Conservation (phyloP, 371 early-diverging fungal species). For the Coemansia linderi region DNA sequence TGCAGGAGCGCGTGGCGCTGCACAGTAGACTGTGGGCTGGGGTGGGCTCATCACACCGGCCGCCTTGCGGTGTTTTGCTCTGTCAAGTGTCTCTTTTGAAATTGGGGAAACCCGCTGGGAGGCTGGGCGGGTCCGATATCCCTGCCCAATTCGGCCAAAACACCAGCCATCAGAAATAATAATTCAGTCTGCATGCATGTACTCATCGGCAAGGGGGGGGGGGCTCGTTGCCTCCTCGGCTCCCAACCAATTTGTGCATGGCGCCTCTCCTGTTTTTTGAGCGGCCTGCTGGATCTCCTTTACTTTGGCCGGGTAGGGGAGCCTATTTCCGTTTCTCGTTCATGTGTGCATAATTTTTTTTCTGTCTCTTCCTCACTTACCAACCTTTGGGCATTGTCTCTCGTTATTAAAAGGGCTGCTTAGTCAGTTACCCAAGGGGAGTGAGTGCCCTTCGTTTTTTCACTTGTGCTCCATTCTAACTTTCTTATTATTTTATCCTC, state of each 20-base stretch:
- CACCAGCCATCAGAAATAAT: constrained; percentile 1
- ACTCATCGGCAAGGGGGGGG: background rate
- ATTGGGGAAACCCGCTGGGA: background rate
- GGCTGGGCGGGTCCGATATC: background rate
- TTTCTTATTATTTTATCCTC: background rate
- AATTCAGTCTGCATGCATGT: background rate
- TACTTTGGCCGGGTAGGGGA: background rate
- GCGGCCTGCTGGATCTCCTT: constrained; percentile 1
- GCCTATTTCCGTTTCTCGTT: constrained; percentile 5
- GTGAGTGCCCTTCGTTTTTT: background rate
- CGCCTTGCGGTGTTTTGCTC: background rate
- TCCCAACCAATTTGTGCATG: background rate
- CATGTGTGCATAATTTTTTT: background rate
- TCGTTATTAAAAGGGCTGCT: background rate
- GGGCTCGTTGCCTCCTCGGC: background rate
- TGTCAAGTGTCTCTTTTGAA: background rate
- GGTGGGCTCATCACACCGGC: background rate
- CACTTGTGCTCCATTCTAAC: background rate
- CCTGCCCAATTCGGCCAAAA: background rate
- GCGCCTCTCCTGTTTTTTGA: background rate
- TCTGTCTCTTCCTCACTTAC: background rate
- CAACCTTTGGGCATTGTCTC: background rate
- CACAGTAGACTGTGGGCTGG: background rate
- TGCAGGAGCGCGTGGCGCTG: constrained; percentile 5
- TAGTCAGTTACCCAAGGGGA: background rate